Conservation (phyloP, 2,329 filamentous ascomycete species). For the Cadophora malorum region DNA sequence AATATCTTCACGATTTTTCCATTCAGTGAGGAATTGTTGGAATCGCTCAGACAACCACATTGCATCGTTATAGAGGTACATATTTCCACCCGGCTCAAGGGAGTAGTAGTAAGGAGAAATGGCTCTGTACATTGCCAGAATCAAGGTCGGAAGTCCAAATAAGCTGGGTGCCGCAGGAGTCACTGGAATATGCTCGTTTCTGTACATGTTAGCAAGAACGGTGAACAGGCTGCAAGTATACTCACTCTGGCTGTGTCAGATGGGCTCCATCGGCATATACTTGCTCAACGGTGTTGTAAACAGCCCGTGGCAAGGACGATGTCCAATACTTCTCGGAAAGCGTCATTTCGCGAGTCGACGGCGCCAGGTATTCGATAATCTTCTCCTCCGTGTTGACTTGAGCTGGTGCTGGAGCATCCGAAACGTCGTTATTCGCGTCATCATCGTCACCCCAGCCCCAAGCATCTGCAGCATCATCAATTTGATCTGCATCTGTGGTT, state of each 20-base stretch:
- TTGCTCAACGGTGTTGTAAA: constrained; percentile 69
- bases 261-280: constrained; percentile 66
- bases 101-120: constrained; percentile 78
- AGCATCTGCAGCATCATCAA: constrained; percentile 53
- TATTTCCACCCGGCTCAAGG: constrained; percentile 65
- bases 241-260: constrained; percentile 57
- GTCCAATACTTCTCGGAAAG: constrained; percentile 87
- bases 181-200: constrained; percentile 60
- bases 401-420: neutral
- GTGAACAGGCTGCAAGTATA: constrained; percentile 42
- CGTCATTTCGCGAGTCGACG: constrained; percentile 63
- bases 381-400: neutral
- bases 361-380: neutral
- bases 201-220: constrained; percentile 35
- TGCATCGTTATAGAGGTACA: constrained; percentile 73
- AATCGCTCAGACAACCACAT: constrained; percentile 67
- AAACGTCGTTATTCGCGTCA: constrained; percentile 51
- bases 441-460: constrained; percentile 88
- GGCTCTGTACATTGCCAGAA: constrained; percentile 80
- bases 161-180: constrained; percentile 71
- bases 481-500: constrained; percentile 38
- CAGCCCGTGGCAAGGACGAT: constrained; percentile 82
- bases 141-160: constrained; percentile 73
- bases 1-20: constrained; percentile 61
- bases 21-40: constrained; percentile 54